These are phyloP conservation scores for Amanita thiersii DNA, from an alignment of 768 basidiomycete species.

Conservation along the genomic window DNA sequence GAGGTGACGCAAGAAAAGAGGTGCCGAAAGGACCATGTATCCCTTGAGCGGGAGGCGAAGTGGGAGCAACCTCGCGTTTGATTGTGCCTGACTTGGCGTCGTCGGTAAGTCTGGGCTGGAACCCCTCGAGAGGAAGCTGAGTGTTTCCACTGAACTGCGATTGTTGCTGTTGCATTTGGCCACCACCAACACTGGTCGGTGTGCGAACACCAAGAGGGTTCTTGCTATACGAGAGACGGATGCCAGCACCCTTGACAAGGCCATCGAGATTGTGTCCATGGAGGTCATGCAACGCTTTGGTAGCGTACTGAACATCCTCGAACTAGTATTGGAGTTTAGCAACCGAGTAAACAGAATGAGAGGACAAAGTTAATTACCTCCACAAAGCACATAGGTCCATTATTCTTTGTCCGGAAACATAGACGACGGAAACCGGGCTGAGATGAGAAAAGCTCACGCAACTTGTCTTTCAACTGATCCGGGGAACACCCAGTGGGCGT, in stretches of 20 bases:
- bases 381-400: slow-evolving; percentile 99
- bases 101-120: slow-evolving; percentile 11
- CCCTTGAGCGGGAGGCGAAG: slow-evolving; percentile 14
- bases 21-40: slow-evolving; percentile 15
- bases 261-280: slow-evolving; percentile 90
- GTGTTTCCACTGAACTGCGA: slow-evolving; percentile 5
- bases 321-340: slow-evolving; percentile 44
- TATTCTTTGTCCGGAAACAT: slow-evolving; percentile 92
- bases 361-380: slow-evolving; percentile 48
- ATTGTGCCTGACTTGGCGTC: slow-evolving; percentile 14
- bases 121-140: slow-evolving; percentile 10
- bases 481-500: slow-evolving; percentile 65
- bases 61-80: slow-evolving; percentile 13
- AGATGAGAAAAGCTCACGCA: slow-evolving; percentile 73
- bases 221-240: slow-evolving; percentile 95
- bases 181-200: slow-evolving; percentile 49
- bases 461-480: slow-evolving; percentile 78
- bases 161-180: slow-evolving; percentile 35
- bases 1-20: slow-evolving; percentile 33
- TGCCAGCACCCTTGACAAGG: slow-evolving; percentile 90
- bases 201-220: slow-evolving; percentile 93
- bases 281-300: slow-evolving; percentile 80
- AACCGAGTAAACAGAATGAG: slow-evolving; percentile 42
- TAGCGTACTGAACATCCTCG: slow-evolving; percentile 80
- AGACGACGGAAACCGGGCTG: slow-evolving; percentile 86